Evolutionary conservation across 179 eudicot genomes (phyloP), one percentile per base, ranked within the genome.

Genomic region (Beta lomatogona): DNA sequence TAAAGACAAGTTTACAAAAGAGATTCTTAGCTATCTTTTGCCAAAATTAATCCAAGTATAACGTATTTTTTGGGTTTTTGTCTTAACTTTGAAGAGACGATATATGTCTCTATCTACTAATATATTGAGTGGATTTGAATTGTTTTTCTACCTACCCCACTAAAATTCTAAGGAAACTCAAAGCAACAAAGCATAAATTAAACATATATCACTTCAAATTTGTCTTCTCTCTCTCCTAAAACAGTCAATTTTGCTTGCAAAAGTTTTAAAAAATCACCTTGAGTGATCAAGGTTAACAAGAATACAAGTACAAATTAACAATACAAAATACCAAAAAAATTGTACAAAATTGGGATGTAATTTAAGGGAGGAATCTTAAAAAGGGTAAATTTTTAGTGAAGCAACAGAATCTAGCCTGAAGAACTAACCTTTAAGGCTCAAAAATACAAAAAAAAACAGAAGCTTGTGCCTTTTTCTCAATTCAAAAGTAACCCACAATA

Each of bases 81-180:
- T 80, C 97, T 93, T 93, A 66, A 83, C 97, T 92, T 92, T 86
- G 86, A 93, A 93, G 94, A 90, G 90, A 93, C 75, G 96, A 85
- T 78, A 66, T 46, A 68, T 59, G 89, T 86, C 88, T 73, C 48
- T 80, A 80, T 88, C 91, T 85, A 81, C 85, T 86, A 77, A 71
- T 86, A 64, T 57, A 46, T 88, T 85, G 84, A 80, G 79, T 81
- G 76, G 52, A 79, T 76, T 75, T 80, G 79, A 87, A 86, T 75
- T 85, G 71, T 31, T 85, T 75, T 58, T 82, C 58, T 76, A 81
- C 82, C 91, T 81, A 88, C 75, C 85, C 77, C 82, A 80, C 80
- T 73, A 80, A 82, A 73, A 63, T 73, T 71, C 77, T n/a, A 73
- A 73, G 60, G 57, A 70, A 85, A 86, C n/a, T 71, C 68, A 66